A percentile compares a stretch with the other conserved stretches of the same genome.
Conservation (phyloP, 768 basidiomycete species). For the Termitomyces sp. region DNA sequence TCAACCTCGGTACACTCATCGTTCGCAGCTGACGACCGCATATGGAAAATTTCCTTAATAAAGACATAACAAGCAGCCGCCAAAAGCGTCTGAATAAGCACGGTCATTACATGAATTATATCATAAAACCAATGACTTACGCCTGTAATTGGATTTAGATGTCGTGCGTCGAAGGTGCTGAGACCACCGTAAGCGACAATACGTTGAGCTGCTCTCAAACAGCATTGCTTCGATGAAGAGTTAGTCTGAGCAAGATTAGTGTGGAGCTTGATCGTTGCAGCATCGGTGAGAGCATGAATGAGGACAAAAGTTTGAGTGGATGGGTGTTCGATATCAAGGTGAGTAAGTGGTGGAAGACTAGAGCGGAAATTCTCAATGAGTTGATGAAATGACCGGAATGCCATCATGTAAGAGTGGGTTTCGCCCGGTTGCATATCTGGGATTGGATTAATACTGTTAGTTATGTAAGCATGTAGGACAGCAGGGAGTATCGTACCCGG, state of each 20-base stretch:
- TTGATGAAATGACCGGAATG: slow-evolving; percentile 42
- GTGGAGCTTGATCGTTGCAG: slow-evolving; percentile 51
- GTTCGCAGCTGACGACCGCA: slow-evolving; percentile 29
- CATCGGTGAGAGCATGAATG: slow-evolving; percentile 45
- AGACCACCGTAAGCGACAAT: slow-evolving; percentile 38
- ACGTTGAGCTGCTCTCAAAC: slow-evolving; percentile 39
- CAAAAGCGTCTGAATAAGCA: slow-evolving; percentile 38
- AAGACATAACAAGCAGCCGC: slow-evolving; percentile 43
- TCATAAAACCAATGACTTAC: slow-evolving; percentile 28
- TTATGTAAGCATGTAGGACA: not conserved
- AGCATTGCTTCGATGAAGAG: slow-evolving; percentile 38
- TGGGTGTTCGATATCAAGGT: slow-evolving; percentile 30
- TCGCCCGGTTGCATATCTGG: slow-evolving; percentile 41
- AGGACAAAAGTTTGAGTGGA: slow-evolving; percentile 34
- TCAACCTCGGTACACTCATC: slow-evolving; percentile 34
- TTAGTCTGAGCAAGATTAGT: slow-evolving; percentile 41
- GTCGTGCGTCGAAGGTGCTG: slow-evolving; percentile 34
- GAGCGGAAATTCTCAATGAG: slow-evolving; percentile 40
- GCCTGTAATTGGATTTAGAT: slow-evolving; percentile 49
- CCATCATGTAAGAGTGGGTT: slow-evolving; percentile 36
- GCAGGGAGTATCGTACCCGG: slow-evolving; percentile 29
- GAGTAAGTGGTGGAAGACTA: slow-evolving; percentile 30
- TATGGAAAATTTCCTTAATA: slow-evolving; percentile 41
- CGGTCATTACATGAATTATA: slow-evolving; percentile 5
- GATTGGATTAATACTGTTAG: not conserved